A percentile compares a stretch with the other conserved stretches of the same genome.
These are phyloP conservation scores for Akanthomyces uredinophilus DNA, from an alignment of 2,329 filamentous ascomycete genomes.

Conservation along the genomic window DNA sequence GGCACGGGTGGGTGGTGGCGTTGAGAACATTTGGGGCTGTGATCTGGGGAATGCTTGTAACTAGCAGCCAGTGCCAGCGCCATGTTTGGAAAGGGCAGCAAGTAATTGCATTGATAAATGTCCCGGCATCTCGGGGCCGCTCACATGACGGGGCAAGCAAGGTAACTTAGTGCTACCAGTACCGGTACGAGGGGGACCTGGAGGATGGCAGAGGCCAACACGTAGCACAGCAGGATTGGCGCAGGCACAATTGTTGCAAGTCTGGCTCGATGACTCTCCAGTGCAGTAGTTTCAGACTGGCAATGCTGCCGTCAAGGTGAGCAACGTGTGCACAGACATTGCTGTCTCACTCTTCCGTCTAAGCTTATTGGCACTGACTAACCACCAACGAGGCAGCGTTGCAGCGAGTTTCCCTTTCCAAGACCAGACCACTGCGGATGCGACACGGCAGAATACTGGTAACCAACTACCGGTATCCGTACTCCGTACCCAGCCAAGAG, in stretches of 20 bases:
- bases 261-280: no score
- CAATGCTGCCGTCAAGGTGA: neutral
- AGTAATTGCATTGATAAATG: neutral
- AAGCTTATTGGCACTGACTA: neutral
- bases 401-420: neutral
- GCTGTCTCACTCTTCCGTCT: neutral
- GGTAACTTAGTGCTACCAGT: neutral
- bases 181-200: neutral
- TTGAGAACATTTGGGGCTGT: neutral
- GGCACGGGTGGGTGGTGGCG: neutral
- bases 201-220: neutral
- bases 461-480: no score
- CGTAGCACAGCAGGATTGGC: no score
- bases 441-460: no score
- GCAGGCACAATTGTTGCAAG: neutral
- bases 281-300: neutral
- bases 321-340: neutral
- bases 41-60: neutral
- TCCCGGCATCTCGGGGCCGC: neutral
- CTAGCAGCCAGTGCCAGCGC: neutral
- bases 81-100: neutral
- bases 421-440: no score
- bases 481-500: no score
- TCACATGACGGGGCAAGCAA: constrained; percentile 6
- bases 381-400: neutral